phyloP scores from a whole-genome alignment of 2,329 filamentous ascomycete genomes.

The Verticillium tricorpus region DNA sequence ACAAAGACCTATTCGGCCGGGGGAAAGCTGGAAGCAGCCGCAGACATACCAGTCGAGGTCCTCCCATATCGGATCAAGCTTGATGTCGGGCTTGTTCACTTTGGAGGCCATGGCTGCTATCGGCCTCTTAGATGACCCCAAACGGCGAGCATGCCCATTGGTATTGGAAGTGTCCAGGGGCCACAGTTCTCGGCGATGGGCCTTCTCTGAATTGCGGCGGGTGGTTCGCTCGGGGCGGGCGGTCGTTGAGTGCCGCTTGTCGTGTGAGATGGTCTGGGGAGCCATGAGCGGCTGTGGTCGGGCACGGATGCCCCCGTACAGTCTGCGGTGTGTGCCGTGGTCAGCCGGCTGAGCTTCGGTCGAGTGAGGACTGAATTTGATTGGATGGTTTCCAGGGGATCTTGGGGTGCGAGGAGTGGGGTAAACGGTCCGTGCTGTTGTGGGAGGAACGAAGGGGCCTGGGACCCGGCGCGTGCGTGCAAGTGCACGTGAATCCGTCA shows the following conservation, averaged over 20 bases:
- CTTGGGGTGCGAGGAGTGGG: neutral
- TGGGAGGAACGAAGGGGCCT: neutral
- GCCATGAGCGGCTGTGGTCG: slow-evolving; percentile 2
- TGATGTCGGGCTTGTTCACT: slow-evolving; percentile 32
- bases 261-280: neutral
- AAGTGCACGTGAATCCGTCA: neutral
- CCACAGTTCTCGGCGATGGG: slow-evolving; percentile 11
- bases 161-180: slow-evolving; percentile 14
- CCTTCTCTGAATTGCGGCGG: slow-evolving; percentile 7
- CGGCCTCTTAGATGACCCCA: slow-evolving; percentile 20
- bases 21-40: neutral
- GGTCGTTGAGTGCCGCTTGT: neutral
- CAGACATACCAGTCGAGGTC: slow-evolving; percentile 67
- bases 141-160: slow-evolving; percentile 17
- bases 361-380: neutral
- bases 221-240: neutral
- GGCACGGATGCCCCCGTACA: neutral
- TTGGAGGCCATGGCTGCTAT: slow-evolving; percentile 19
- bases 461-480: neutral
- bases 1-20: neutral
- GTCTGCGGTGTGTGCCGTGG: neutral
- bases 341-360: neutral
- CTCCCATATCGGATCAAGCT: slow-evolving; percentile 64
- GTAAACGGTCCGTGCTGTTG: neutral
- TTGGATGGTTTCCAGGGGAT: neutral